These are phyloP conservation scores for Apiotrichum sp. DNA, from an alignment of 1,284 basidiomycete genomes.

Conservation along the genomic window DNA sequence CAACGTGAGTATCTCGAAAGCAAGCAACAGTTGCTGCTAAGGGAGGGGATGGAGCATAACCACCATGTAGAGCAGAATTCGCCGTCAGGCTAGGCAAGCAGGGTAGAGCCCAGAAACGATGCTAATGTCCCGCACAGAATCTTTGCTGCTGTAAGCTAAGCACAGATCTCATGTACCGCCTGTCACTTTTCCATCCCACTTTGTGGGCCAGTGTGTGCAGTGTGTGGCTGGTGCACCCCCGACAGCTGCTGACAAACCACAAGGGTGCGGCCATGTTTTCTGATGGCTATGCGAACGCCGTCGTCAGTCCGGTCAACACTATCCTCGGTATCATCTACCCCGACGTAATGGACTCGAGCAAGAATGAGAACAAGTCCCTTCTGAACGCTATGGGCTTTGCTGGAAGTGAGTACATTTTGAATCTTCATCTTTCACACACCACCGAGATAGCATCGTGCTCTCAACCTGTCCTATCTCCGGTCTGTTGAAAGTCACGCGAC, in stretches of 20 bases:
- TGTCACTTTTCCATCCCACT: background rate
- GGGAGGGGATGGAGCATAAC: too few species aligned
- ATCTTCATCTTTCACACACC: too few species aligned
- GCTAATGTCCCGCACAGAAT: background rate
- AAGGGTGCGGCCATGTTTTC: conserved; percentile 75
- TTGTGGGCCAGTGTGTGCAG: too few species aligned
- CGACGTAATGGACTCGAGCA: conserved; percentile 50
- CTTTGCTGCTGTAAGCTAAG: background rate
- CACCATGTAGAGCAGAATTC: too few species aligned
- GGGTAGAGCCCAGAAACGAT: too few species aligned
- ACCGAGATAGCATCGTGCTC: too few species aligned
- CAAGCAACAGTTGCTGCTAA: background rate
- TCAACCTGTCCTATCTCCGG: too few species aligned
- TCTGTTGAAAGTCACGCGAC: too few species aligned
- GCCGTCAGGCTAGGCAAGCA: background rate
- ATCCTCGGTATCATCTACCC: conserved; percentile 64
- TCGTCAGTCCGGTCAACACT: conserved; percentile 54
- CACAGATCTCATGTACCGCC: background rate
- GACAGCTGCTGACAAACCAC: background rate
- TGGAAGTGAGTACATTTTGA: conserved; percentile 52
- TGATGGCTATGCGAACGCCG: conserved; percentile 73
- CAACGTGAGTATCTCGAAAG: too few species aligned
- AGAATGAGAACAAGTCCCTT: conserved; percentile 53
- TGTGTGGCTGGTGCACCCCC: background rate
- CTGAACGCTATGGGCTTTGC: conserved; percentile 64